These are phyloP conservation scores for Nigrospora sphaerica DNA, from an alignment of 2,329 filamentous ascomycete genomes.

Conservation along the genomic window DNA sequence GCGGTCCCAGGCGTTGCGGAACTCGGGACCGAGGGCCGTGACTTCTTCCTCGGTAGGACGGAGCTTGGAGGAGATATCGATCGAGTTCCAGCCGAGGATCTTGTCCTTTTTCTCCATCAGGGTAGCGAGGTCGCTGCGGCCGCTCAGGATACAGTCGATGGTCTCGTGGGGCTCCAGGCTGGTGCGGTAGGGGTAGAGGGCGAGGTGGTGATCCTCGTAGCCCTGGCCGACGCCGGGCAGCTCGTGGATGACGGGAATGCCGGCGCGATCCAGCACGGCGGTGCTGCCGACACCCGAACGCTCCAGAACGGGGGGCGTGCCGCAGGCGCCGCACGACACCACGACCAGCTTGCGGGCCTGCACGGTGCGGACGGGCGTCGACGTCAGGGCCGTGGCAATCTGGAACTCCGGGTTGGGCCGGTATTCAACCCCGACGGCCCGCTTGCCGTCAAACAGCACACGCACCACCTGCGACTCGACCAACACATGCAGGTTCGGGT, in stretches of 20 bases:
- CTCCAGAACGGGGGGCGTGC: constrained; percentile 51
- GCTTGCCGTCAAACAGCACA: constrained; percentile 45
- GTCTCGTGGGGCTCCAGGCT: constrained; percentile 39
- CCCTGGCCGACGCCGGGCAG: constrained; percentile 45
- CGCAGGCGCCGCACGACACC: constrained; percentile 39
- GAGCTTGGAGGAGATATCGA: constrained; percentile 43
- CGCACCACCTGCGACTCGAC: constrained; percentile 27
- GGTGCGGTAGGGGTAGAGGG: constrained; percentile 41
- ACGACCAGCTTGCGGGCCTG: constrained; percentile 48
- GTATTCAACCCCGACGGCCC: constrained; percentile 40
- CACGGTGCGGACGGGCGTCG: constrained; percentile 22
- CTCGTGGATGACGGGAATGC: constrained; percentile 40
- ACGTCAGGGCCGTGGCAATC: constrained; percentile 5
- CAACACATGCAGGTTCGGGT: constrained; percentile 22
- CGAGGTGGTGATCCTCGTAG: constrained; percentile 44
- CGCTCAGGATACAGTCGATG: constrained; percentile 19
- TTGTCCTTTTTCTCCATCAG: constrained; percentile 14
- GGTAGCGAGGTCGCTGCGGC: constrained; percentile 15
- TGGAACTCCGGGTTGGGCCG: constrained; percentile 37
- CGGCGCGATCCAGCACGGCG: constrained; percentile 31
- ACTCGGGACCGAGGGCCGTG: constrained; percentile 38
- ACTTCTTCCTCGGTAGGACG: constrained; percentile 43
- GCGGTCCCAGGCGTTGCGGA: constrained; percentile 40
- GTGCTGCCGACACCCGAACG: constrained; percentile 53
- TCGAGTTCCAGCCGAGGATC: constrained; percentile 44